These are phyloP conservation scores for Protostelium mycophagum DNA, from an alignment of 78 protist species.

Conservation along the genomic window DNA sequence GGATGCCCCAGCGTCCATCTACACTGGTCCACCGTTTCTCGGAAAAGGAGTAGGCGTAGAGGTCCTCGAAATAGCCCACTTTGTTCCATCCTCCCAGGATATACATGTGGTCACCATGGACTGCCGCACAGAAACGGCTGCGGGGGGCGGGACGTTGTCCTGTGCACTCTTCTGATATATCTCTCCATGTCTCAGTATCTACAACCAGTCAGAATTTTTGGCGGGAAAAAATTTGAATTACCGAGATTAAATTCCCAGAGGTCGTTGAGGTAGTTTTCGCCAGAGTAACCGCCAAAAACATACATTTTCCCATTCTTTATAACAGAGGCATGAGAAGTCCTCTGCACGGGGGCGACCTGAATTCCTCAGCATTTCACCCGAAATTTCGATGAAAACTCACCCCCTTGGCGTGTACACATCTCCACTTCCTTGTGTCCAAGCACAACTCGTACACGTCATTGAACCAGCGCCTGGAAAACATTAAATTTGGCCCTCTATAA, in stretches of 20 bases:
- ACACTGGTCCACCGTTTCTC: neutral
- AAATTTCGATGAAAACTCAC: too few species aligned
- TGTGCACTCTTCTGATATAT: neutral
- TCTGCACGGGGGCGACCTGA: neutral
- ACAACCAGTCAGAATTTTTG: neutral
- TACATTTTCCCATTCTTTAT: neutral
- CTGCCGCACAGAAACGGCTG: neutral
- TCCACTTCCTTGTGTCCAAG: neutral
- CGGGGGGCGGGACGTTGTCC: neutral
- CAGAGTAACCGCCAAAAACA: neutral
- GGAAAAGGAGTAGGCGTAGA: neutral
- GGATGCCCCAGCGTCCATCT: neutral
- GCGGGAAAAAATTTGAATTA: neutral
- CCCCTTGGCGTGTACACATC: neutral
- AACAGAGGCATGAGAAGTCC: neutral
- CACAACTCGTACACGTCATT: neutral
- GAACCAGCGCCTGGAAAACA: too few species aligned
- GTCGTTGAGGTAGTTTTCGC: neutral
- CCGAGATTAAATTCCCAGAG: neutral
- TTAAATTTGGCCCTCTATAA: too few species aligned
- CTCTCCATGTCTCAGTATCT: neutral
- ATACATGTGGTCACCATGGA: neutral
- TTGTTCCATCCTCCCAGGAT: neutral
- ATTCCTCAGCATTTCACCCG: too few species aligned
- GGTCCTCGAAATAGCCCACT: neutral